Evolutionary conservation across 306 rosid species (phyloP), one percentile per base, ranked within the genome.

Genomic region (Ochetophila trinervis): DNA sequence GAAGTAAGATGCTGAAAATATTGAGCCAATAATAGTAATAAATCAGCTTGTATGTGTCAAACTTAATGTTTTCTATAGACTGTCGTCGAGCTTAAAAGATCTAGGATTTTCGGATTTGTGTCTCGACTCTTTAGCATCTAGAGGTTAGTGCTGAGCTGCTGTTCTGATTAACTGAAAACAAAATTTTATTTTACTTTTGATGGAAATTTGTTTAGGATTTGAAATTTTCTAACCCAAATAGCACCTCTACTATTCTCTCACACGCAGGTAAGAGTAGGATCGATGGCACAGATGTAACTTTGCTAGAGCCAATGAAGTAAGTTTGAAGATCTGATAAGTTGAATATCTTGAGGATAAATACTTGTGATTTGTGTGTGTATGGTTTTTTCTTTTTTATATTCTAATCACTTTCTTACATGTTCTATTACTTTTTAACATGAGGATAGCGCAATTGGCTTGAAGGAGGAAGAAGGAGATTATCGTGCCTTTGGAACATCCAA

Each of bases 81-180:
- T 45, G 96, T 82, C 89, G 9, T 53, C 84, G 72, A 89, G 98
- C 59, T 82, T 92, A 71, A 77, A 85, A 65, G 79, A 67, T 70
- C 85, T 88, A 47, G 96, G 98, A 69, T 76, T 89, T 60, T 92
- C 96, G 5, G 91, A 87, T 78, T 95, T 87, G 44, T 82, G 90
- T 60, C 86, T 92, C 23, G 96, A 95, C 22, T 82, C 87, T 44
- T 76, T 89, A 69, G 95, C 95, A 77, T 87, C 83, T 49, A 82
- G 82, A 87, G 92, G 98, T 92, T 14, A 21, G n/a, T 23, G 14
- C 12, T n/a, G 18, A 36, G 30, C 54, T 23, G n/a, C 45, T 62
- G 24, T 13, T 4, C 16, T 62, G 1, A 18, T 2, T n/a, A 4
- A 2, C 19, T 60, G 13, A 14, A 40, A 40, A 40, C 8, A 40